These are phyloP conservation scores for Backusella psychrophila DNA, from an alignment of 192 early-diverging fungal genomes.

Conservation along the genomic window DNA sequence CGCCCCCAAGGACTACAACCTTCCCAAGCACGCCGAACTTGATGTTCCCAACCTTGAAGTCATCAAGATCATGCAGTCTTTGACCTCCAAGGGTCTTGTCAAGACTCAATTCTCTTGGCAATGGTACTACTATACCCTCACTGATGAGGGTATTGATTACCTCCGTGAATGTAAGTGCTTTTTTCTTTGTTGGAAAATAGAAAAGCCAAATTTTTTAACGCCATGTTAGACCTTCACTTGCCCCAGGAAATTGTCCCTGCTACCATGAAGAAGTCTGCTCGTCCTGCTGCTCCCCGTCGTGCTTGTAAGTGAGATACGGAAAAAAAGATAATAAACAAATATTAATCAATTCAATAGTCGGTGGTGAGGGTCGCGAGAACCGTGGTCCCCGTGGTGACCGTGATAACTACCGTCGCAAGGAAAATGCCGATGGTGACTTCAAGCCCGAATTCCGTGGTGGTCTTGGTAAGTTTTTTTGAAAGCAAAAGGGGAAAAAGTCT, in stretches of 20 bases:
- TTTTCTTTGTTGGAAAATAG: not conserved
- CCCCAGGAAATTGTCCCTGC: constrained; percentile 96
- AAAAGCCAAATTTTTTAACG: no score
- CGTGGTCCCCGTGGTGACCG: constrained; percentile 70
- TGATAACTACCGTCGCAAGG: constrained; percentile 92
- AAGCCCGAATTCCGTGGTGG: constrained; percentile 97
- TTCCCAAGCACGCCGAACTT: constrained; percentile 92
- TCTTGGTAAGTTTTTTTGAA: constrained; percentile 49
- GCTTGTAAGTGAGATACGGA: constrained; percentile 45
- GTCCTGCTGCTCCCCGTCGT: constrained; percentile 71
- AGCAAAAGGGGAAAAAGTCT: not conserved
- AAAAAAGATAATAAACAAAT: not conserved
- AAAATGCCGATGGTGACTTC: constrained; percentile 90
- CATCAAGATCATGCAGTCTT: constrained; percentile 98
- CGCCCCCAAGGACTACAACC: constrained; percentile 99
- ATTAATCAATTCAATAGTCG: constrained; percentile 36
- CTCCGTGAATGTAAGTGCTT: constrained; percentile 78
- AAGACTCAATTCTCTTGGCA: constrained; percentile 99
- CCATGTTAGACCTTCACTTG: constrained; percentile 78
- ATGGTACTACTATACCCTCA: constrained; percentile 99
- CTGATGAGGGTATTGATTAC: constrained; percentile 97
- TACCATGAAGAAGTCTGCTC: constrained; percentile 95
- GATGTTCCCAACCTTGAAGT: constrained; percentile 98
- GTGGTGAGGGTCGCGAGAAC: constrained; percentile 66
- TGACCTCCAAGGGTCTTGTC: constrained; percentile 91